Base-by-base conservation (phyloP, 148 eudicot genomes). In the Cornus controversa region DNA sequence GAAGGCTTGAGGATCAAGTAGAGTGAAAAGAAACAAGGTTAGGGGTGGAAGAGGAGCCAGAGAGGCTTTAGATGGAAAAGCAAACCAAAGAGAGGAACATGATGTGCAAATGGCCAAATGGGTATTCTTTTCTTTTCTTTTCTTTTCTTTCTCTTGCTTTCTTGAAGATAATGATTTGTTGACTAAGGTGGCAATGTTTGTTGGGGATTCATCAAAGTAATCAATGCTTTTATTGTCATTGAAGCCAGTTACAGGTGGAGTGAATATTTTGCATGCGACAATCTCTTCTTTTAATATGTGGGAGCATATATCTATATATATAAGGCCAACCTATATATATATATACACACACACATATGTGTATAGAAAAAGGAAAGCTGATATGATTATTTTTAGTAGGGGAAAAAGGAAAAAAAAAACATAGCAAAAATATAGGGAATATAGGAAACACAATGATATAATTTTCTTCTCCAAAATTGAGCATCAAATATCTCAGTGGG, bases 171-270 rank as follows among this genome's bases (percentile, higher is more conserved):
- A 79, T 86, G 80, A 73, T 79, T 81, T 86, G 89, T 88, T 88
- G 94, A 88, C 94, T 84, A 80, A 80, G 84, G 76, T 74, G 72
- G 77, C 74, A 75, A 68, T 82, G 89, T 83, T 84, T 81, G 86
- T 86, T 88, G 84, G 84, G 88, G 78, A 82, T 87, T 87, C 53
- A 87, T 76, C 72, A 80, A 85, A 83, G 85, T 80, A 84, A 85
- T 82, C 77, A 85, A 87, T 77, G 90, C 78, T 57, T 82, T 80
- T 76, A 69, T 80, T 71, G 69, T 71, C 57, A 34, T 54, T 77
- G 57, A 66, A 74, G 70, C 13, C 50, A 77, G 66, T 74, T 25
- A 54, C 78, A 27, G 31, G 42, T 77, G 34, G 74, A 64, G 69
- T 57, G 71, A 26, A 50, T 34, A 75, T 31, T 14, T 67, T 57